Conservation (phyloP, 176 grass and related monocot genomes). For the Eremochloa ophiuroides region DNA sequence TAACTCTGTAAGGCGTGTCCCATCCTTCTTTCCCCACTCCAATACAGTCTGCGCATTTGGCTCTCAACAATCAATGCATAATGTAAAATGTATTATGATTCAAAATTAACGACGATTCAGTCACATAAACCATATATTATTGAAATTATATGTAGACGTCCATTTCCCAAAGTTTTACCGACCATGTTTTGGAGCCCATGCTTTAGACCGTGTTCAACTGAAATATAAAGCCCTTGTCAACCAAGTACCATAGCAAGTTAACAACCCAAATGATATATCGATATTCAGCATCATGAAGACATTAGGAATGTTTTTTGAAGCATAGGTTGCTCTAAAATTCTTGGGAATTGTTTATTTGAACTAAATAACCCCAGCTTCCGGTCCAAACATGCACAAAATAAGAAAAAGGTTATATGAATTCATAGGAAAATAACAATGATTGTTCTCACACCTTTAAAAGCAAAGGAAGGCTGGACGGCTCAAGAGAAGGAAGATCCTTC, state of each 20-base stretch:
- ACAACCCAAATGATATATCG: neutral
- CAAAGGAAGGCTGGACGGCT: conserved; percentile 64
- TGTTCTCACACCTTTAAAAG: conserved; percentile 62
- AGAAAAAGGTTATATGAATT: neutral
- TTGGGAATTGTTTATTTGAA: neutral
- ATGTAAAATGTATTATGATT: conserved; percentile 20
- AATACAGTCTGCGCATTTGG: conserved; percentile 55
- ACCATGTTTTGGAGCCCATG: neutral
- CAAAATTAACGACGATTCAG: neutral
- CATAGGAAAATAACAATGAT: conserved; percentile 23
- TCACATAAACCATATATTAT: conserved; percentile 1
- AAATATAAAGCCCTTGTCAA: neutral
- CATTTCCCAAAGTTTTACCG: neutral
- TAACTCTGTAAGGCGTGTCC: conserved; percentile 50
- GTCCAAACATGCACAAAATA: neutral
- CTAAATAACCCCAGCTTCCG: neutral
- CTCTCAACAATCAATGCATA: conserved; percentile 7
- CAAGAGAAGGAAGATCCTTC: conserved; percentile 70
- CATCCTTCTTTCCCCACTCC: conserved; percentile 49
- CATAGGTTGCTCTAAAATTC: neutral
- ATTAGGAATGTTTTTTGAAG: neutral
- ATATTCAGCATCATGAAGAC: conserved; percentile 14
- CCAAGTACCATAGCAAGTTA: neutral
- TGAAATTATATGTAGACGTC: neutral
- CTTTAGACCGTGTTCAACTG: neutral